Conservation (phyloP, 352 stramenopile genomes). For the Phytophthora kernoviae region DNA sequence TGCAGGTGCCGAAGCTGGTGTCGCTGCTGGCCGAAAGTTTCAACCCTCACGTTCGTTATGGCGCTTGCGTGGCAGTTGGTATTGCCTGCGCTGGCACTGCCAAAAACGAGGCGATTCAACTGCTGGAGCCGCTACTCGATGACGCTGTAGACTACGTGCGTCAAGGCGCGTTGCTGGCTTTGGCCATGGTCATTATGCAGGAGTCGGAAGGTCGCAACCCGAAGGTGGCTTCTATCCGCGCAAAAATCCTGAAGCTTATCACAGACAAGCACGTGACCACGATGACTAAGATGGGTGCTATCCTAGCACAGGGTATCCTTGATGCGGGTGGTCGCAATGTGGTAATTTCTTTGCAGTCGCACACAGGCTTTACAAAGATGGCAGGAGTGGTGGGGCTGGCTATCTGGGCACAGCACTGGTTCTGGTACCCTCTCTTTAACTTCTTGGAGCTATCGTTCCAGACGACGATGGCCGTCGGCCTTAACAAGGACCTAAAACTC, state of each 20-base stretch:
- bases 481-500: conserved; percentile 99
- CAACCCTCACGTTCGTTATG: conserved; percentile 99
- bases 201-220: conserved; percentile 90
- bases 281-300: conserved; percentile 99
- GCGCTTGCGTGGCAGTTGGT: conserved; percentile 97
- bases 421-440: conserved; percentile 99
- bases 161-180: conserved; percentile 96
- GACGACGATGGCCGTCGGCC: conserved; percentile 95
- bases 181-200: conserved; percentile 99
- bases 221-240: conserved; percentile 86
- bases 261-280: conserved; percentile 98
- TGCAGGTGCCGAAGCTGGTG: conserved; percentile 93
- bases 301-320: conserved; percentile 97
- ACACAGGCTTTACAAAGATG: conserved; percentile 98
- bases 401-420: conserved; percentile 99
- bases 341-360: conserved; percentile 95
- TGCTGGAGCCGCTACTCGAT: conserved; percentile 98
- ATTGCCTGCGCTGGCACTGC: conserved; percentile 97
- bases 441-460: conserved; percentile 97
- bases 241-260: conserved; percentile 91
- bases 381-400: conserved; percentile 95
- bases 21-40: conserved; percentile 98
- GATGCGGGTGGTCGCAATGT: conserved; percentile 98
- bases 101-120: conserved; percentile 96
- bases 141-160: conserved; percentile 99